Base-by-base conservation (phyloP, 495 filamentous ascomycete species). In the Tuber umbilicatum region DNA sequence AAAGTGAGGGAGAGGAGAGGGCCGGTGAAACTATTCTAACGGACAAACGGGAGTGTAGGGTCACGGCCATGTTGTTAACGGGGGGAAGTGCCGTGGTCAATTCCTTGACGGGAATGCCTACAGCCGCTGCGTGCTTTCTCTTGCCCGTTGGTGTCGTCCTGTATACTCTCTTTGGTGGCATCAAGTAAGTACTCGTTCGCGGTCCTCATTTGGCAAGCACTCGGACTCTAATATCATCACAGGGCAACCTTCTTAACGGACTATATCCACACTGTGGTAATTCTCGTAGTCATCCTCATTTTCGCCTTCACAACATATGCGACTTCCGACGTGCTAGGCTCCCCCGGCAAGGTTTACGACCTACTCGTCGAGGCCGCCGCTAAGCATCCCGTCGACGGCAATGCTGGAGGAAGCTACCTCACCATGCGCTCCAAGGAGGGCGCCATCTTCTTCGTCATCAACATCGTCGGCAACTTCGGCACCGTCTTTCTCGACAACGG, bases 391-490 rank as follows among this genome's bases (percentile, higher is more conserved):
- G 93, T 98, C 21, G 88, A 87, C 0, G 94, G 94, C 17, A 98
- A 98, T 83, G 89, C 91, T 5, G 87, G 89, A 10, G 94, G 94
- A 41, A 93, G 90, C 79, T 97, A 97, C 79, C 84, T 98, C 12
- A 97, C 94, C 9, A 97, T 98, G 94, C 86, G 88, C 69, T 94
- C 91, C 19, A 89, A 89, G 76, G 89, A 97, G 79, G 94, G 94
- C 38, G 94, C 90, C 31, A 92, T 98, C 74, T 98, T 98, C 87
- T 97, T 97, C 86, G 89, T 98, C 70, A 98, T 98, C 85, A 97
- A 98, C 83, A 88, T 97, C 73, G 89, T 94, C 74, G 92, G 92
- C 70, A 93, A 91, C 83, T 92, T 91, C 68, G 88, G 91, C 69
- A 94, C 93, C 41, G 91, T 94, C 69, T 94, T 94, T 85, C 74